A percentile compares a stretch with the other conserved stretches of the same genome.
Evolutionary conservation across 2,329 filamentous ascomycete species (phyloP).

Genomic region (Aureobasidium mangrovei): DNA sequence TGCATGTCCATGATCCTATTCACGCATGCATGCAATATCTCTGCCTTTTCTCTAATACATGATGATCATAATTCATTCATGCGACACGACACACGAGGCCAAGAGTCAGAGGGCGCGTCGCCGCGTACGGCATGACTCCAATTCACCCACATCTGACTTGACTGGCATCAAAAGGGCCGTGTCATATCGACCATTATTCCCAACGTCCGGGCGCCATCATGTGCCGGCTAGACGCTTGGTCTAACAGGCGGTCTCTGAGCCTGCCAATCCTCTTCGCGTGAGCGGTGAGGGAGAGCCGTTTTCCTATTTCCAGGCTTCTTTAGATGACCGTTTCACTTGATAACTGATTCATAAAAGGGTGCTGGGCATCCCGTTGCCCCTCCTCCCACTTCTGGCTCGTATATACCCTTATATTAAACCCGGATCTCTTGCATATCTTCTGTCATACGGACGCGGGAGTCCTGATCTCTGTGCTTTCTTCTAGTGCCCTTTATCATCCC

Average conservation of each 20-base stretch:
- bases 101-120: constrained; percentile 9
- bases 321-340: constrained; percentile 12
- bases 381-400: constrained; percentile 11
- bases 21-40: constrained; percentile 5
- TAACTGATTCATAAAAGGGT: constrained; percentile 8
- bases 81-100: constrained; percentile 7
- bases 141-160: neutral
- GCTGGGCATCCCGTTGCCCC: constrained; percentile 6
- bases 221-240: constrained; percentile 14
- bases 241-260: constrained; percentile 6
- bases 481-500: neutral
- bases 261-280: constrained; percentile 3
- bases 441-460: constrained; percentile 4
- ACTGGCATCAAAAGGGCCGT: neutral
- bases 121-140: constrained; percentile 8
- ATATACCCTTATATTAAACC: constrained; percentile 8
- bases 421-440: neutral
- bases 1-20: neutral
- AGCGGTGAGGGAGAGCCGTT: constrained; percentile 12
- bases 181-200: constrained; percentile 9
- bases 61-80: neutral
- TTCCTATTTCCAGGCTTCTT: constrained; percentile 9
- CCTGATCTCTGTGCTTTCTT: constrained; percentile 5
- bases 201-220: constrained; percentile 13
- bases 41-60: neutral